These are phyloP conservation scores for Emergomyces africanus DNA, from an alignment of 2,329 filamentous ascomycete genomes.

Conservation along the genomic window DNA sequence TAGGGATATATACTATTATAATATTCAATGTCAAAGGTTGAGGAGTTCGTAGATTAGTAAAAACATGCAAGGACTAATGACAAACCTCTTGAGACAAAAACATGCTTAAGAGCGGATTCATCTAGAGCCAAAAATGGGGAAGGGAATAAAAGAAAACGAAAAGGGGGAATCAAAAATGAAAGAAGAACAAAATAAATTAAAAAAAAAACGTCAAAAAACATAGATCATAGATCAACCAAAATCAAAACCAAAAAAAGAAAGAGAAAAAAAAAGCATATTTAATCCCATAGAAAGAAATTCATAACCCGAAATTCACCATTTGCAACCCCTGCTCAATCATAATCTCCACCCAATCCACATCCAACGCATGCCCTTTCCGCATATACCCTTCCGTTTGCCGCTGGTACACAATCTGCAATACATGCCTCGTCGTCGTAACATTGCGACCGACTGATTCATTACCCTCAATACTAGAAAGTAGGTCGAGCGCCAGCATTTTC, in stretches of 20 bases:
- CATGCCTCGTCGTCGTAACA: conserved; percentile 30
- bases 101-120: too few species aligned
- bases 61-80: too few species aligned
- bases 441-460: conserved; percentile 37
- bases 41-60: too few species aligned
- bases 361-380: conserved; percentile 27
- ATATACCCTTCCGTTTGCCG: conserved; percentile 32
- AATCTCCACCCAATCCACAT: conserved; percentile 40
- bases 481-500: conserved; percentile 36
- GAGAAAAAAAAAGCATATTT: neutral
- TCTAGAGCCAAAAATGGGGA: neutral
- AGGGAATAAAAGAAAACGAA: too few species aligned
- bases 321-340: conserved; percentile 34
- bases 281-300: conserved; percentile 13
- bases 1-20: too few species aligned
- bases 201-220: conserved; percentile 3
- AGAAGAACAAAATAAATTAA: neutral
- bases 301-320: conserved; percentile 41
- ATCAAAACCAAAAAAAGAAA: conserved; percentile 2
- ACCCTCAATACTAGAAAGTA: conserved; percentile 35
- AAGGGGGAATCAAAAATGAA: neutral
- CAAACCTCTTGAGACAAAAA: too few species aligned
- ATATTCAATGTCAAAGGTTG: too few species aligned
- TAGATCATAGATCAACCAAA: neutral
- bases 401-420: conserved; percentile 38